These are phyloP conservation scores for Wickerhamomyces sp. DNA, from an alignment of 1,139 yeast species.

Conservation along the genomic window DNA sequence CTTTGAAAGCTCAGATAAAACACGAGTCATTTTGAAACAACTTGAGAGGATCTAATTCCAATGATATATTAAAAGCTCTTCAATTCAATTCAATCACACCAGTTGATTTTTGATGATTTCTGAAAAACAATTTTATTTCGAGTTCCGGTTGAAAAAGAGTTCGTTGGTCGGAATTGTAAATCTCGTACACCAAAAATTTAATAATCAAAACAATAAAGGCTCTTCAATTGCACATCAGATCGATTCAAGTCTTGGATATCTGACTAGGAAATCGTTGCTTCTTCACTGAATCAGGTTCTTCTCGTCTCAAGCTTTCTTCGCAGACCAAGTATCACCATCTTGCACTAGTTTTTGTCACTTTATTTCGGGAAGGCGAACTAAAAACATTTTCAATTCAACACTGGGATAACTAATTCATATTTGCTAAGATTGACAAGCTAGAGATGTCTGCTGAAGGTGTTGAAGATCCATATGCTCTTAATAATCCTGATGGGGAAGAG, in stretches of 20 bases:
- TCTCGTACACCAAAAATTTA: neutral
- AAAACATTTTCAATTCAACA: too few species aligned
- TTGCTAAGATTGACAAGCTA: neutral
- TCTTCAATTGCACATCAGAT: neutral
- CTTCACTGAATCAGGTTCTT: conserved; percentile 1
- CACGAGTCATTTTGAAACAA: conserved; percentile 22
- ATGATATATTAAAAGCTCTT: too few species aligned
- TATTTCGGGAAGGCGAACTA: neutral
- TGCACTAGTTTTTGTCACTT: neutral
- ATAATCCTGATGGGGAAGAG: conserved; percentile 53
- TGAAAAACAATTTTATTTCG: neutral
- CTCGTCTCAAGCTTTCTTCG: neutral
- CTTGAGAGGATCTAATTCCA: too few species aligned
- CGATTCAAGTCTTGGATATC: neutral
- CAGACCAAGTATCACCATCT: neutral
- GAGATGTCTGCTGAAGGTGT: conserved; percentile 24
- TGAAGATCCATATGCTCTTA: conserved; percentile 63
- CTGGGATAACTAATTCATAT: neutral
- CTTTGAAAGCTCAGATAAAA: conserved; percentile 10
- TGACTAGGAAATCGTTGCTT: neutral
- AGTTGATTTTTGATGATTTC: neutral
- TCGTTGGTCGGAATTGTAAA: neutral
- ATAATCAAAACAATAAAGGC: neutral
- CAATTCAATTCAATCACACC: too few species aligned
- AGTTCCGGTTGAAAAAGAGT: neutral